Evolutionary conservation across 345 rosid species (phyloP), one percentile per base, ranked within the genome.

Genomic region (Eucalyptus pauciflora): DNA sequence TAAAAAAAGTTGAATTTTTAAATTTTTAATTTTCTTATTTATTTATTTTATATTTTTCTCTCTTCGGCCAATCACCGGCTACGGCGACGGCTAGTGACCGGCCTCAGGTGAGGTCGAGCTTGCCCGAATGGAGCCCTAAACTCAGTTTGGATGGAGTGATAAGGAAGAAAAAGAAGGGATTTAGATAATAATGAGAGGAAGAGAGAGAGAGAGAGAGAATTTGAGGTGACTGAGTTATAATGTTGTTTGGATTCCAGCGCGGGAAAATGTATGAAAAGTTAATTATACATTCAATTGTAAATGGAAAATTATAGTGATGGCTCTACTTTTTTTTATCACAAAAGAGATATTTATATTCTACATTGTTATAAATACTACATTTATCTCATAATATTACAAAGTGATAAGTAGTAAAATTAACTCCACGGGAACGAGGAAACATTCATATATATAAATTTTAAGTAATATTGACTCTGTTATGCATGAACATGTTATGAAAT

Each of bases 31-130:
- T 51, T 51, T 3, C 3, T 51, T 51, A 51, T 51, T 14, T 50
- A 1, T 4, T 51, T 6, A 0, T 51, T 52, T 52, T 17, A 12
- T 17, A 6, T 7, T 51, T 52, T 52, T 52, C 56, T 18, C 58
- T 18, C 56, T 52, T 18, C 0, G 2, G 4, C 24, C 24, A 52
- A 18, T 52, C 56, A 52, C 8, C 1, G 24, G 4, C 56, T 52
- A 18, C 0, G 24, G 24, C 2, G 2, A 52, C 10, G 2, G 10
- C 9, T 7, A 0, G 8, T 1, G 10, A 18, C 4, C 1, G 0
- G 4, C 56, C 56, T 52, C 56, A 18, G 24, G 24, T 52, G 56
- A 52, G 56, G 56, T 52, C 4, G 0, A 52, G 56, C 56, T 52
- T 18, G 56, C 10, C 56, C 10, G 1, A 18, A 52, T 52, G 56